Conservation (phyloP, 139 green algal genomes). For the Chlorokybus atmophyticus region DNA sequence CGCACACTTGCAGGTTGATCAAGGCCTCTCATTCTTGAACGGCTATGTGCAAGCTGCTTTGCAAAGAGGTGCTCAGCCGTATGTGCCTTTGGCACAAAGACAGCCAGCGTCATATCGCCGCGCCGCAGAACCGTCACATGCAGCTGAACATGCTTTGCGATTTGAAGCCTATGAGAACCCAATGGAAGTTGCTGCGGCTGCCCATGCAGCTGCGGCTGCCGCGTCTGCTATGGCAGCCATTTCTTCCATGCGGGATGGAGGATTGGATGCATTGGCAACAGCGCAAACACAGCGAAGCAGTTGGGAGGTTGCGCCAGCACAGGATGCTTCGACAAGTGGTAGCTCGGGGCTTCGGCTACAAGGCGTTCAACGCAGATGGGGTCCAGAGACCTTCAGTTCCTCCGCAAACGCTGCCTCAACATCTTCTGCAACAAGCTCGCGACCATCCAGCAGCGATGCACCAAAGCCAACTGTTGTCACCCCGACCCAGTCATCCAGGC, state of each 20-base stretch:
- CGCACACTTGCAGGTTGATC: background rate
- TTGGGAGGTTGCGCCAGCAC: no score
- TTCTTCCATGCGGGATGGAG: no score
- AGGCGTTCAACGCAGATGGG: no score
- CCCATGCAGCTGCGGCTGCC: no score
- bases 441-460: constrained; percentile 1
- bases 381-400: no score
- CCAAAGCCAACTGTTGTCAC: background rate
- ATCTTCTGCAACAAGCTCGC: background rate
- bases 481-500: constrained; percentile 4
- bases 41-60: no score
- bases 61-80: constrained; percentile 9
- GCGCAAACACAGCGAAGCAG: no score
- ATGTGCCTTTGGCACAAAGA: background rate
- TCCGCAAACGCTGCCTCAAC: constrained; percentile 6
- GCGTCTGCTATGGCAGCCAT: no score
- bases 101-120: background rate
- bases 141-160: constrained; percentile 12
- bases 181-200: no score
- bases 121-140: background rate
- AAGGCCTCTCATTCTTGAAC: background rate
- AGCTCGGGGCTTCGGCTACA: no score
- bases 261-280: no score
- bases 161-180: constrained; percentile 27
- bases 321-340: no score